Evolutionary conservation across 129 eudicot species (phyloP).

Genomic region (Lonicera japonica): DNA sequence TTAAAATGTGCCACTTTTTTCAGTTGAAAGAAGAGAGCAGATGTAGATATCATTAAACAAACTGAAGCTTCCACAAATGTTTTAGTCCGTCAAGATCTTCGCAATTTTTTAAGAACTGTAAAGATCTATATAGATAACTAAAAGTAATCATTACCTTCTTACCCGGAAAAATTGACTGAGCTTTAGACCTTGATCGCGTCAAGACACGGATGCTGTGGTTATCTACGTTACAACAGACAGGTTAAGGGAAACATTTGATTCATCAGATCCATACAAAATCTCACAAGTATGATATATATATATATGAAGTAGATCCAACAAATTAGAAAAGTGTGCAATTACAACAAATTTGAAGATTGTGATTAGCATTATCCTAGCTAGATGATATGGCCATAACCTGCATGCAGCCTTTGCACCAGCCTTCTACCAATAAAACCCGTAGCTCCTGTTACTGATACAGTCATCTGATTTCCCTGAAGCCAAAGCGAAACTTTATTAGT

Average conservation of each 20-base stretch:
- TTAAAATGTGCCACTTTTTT: neutral
- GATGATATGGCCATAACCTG: conserved; percentile 46
- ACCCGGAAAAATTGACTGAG: conserved; percentile 90
- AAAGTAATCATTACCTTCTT: conserved; percentile 87
- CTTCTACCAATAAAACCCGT: conserved; percentile 86
- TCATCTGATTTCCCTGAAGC: conserved; percentile 66
- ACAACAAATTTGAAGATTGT: neutral
- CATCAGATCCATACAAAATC: neutral
- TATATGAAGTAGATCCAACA: neutral
- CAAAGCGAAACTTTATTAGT: neutral
- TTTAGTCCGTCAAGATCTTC: conserved; percentile 3
- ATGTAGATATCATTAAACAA: neutral
- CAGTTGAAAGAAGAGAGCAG: neutral
- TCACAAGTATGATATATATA: neutral
- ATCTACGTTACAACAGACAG: conserved; percentile 38
- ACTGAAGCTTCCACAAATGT: conserved; percentile 2
- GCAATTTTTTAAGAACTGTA: neutral
- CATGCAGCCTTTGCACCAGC: conserved; percentile 78
- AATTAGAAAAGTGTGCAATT: neutral
- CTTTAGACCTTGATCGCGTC: conserved; percentile 84
- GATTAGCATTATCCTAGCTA: neutral
- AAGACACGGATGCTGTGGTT: conserved; percentile 72
- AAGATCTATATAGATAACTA: neutral
- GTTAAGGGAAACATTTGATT: conserved; percentile 9
- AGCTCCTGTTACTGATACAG: conserved; percentile 90